Evolutionary conservation across 768 basidiomycete species (phyloP).

Genomic region (Suillus alpinus): DNA sequence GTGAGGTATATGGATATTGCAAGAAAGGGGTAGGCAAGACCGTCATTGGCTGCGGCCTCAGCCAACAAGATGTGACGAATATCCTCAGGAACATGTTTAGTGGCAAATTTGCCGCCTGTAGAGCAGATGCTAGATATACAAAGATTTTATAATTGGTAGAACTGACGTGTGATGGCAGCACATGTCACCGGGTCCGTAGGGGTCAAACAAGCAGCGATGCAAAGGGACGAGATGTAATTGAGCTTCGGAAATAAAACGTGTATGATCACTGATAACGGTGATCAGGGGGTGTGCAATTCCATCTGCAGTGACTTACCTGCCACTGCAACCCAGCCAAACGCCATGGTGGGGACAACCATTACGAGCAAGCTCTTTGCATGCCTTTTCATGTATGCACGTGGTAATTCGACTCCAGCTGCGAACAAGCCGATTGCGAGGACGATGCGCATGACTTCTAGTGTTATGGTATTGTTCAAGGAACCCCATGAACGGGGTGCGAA

Average conservation of each 20-base stretch:
- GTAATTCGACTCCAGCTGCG: constrained; percentile 92
- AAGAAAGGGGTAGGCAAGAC: constrained; percentile 92
- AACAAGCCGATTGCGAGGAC: constrained; percentile 92
- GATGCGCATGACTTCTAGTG: constrained; percentile 82
- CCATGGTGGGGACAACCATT: constrained; percentile 83
- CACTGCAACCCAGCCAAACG: constrained; percentile 78
- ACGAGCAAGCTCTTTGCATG: constrained; percentile 69
- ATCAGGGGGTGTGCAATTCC: background rate
- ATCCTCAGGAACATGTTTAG: constrained; percentile 65
- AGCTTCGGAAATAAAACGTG: constrained; percentile 70
- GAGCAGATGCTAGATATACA: background rate
- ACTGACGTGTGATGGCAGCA: constrained; percentile 70
- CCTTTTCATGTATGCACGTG: constrained; percentile 75
- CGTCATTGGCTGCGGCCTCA: constrained; percentile 95
- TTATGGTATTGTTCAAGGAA: constrained; percentile 51
- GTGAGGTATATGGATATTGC: constrained; percentile 83
- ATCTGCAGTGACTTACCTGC: constrained; percentile 43
- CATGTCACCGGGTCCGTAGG: constrained; percentile 96
- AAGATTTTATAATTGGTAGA: background rate
- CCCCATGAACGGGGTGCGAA: constrained; percentile 83
- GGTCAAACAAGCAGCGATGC: constrained; percentile 85
- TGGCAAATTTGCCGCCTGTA: constrained; percentile 67
- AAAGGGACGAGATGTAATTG: constrained; percentile 72
- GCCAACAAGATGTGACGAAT: constrained; percentile 81
- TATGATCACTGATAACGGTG: constrained; percentile 50